Evolutionary conservation across 192 early-diverging fungal species (phyloP), one percentile per base, ranked within the genome.

Genomic region (Coemansia sp.): DNA sequence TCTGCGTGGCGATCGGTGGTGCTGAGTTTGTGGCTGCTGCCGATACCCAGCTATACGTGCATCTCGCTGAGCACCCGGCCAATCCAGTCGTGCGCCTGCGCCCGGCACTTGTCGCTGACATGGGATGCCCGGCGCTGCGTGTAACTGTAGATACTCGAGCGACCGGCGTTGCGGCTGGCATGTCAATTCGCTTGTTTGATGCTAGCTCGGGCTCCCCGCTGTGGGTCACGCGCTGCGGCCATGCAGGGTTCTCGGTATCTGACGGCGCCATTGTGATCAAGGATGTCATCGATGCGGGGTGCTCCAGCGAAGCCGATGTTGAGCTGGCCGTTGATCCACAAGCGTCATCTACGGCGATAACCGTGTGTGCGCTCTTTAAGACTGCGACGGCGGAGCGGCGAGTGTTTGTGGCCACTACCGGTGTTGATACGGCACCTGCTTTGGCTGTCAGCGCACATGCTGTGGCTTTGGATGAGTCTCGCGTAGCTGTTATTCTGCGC

Each of bases 181-280:
- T 76, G 70, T 14, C 53, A 33, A 40, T 81, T 28, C 68, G 74
- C 23, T 16, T 81, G 70, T 76, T 73, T 19, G 63, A 63, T 61
- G 49, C 64, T 10, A 9, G 23, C 5, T 52, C 53, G 10, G 59
- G 62, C 5, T 17, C 30, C 0, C 17, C 61, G 53, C 63, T 80
- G 43, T 16, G 65, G 21, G 69, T 46, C 23, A 14, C 66, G 13
- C 21, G 44, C 23, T 63, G 62, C 60, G 49, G 11, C 3, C 46
- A 61, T 32, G 6, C 44, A 19, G 37, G n/a, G 55, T 40, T 55
- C 10, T n/a, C 39, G 26, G 52, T 44, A 8, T 37, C 46, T 2
- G 65, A 33, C 26, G 68, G 65, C 37, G 71, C 68, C 8, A 52
- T 82, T 32, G 57, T 74, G 7, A 44, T 70, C 11, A 52, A 52